Evolutionary conservation across 306 rosid genomes (phyloP), one percentile per base, ranked within the genome.

Genomic region (Vigna angularis): DNA sequence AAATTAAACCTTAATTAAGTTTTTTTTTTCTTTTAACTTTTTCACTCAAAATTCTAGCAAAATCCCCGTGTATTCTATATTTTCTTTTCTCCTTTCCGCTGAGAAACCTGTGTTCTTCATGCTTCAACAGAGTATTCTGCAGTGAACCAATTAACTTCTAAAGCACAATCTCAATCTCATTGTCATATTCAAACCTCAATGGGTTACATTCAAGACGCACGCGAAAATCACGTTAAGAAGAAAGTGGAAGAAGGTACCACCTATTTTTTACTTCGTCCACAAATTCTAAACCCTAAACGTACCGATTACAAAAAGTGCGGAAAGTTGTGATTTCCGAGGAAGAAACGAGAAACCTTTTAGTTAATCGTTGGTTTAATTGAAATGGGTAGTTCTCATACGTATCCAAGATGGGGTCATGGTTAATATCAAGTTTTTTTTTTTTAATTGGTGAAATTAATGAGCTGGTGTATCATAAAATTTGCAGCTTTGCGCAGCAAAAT

Each of bases 161-260:
- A 50, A 5, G 32, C 28, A 4, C 38, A 44, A 70, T 26, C 52
- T 61, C 71, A 47, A 30, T 74, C 67, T 71, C 47, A 61, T 9
- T 36, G 28, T 26, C 28, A 26, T 26, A 26, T 32, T 38, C 40
- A 22, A 61, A 71, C 30, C 18, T 51, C 52, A 53, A 95, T 93
- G 99, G 96, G 99, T 6, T 87, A 81, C 81, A 38, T 93, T 42
- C 90, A 93, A 80, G 91, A 95, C 56, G 99, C 99, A 52, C 97
- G 98, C 42, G 86, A 93, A 59, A 95, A 95, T 86, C 98, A 93
- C 70, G 99, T 93, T 53, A 95, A 95, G 96, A 95, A 95, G 97
- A 95, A 95, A 78, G 99, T 86, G 2, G 99, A 93, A 84, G 98
- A 91, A 93, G 99, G 98, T 95, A 79, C 5, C 4, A 14, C 2